Base-by-base conservation (phyloP, 345 rosid species). In the Psidium friedrichsthalianum region DNA sequence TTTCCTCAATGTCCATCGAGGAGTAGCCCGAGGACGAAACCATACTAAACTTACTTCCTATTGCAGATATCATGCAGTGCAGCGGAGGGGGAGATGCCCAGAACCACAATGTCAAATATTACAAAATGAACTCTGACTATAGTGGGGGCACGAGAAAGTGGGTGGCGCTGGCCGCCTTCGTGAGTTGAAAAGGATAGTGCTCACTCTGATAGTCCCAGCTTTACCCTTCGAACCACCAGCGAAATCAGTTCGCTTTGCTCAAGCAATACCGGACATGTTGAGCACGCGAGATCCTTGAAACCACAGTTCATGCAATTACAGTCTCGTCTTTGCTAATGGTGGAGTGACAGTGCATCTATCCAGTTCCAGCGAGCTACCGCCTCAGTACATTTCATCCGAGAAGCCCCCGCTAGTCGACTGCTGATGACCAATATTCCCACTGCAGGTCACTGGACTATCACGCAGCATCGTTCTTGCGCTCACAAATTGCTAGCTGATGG, bases 341-440 rank as follows among this genome's bases (percentile, higher is more conserved):
- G 87, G 92, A 92, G 92, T 92, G n/a, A 90, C 95, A 86, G 83
- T 92, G 95, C 89, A 89, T 94, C n/a, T 36, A 87, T 89, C 74
- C 83, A 86, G 88, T 90, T 92, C 88, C 88, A 85, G 85, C 84
- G 89, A 90, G 83, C 91, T 91, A 14, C 93, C 93, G 2, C 27
- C 91, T n/a, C 91, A 89, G 40, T 90, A 91, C 87, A 92, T 90
- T 47, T 80, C 89, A 74, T 29, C 87, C 3, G 94, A 90, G 27
- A 47, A 57, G 13, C 91, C 91, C 18, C 89, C 88, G 53, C 85
- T 91, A n/a, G 83, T 29, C 88, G 2, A 83, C 81, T 29, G 92
- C 94, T 87, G n/a, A 84, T 87, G 64, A 89, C 91, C 40, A 88
- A 89, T 82, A 90, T 92, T 21, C 94, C 94, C 3, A 89, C 88